Conservation (phyloP, 805 yeast genomes). For the Starmerella apicola region DNA sequence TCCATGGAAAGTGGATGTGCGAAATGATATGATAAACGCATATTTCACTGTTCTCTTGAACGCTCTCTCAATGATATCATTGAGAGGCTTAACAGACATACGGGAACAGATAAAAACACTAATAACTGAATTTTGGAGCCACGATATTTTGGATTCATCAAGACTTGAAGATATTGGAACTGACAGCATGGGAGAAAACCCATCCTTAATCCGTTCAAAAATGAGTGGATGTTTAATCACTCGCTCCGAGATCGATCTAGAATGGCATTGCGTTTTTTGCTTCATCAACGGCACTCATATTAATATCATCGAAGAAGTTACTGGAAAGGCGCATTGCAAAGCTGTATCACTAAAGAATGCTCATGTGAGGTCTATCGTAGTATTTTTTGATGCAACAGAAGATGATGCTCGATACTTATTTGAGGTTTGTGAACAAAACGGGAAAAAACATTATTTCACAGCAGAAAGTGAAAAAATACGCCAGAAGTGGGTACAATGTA, state of each 20-base stretch:
- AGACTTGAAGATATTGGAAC: not conserved
- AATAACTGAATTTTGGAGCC: conserved; percentile 6
- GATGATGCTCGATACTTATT: conserved; percentile 13
- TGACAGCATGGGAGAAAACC: too few species aligned
- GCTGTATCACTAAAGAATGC: conserved; percentile 4
- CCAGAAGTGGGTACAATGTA: conserved; percentile 7
- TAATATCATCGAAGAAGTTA: conserved; percentile 1
- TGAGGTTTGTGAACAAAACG: not conserved
- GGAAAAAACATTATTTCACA: conserved; percentile 1
- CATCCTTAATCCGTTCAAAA: too few species aligned
- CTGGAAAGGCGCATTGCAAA: not conserved
- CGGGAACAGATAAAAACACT: conserved; percentile 2
- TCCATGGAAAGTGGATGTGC: conserved; percentile 52
- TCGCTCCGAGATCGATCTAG: not conserved
- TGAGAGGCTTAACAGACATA: not conserved
- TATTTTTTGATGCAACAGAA: conserved; percentile 4
- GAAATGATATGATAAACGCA: conserved; percentile 43
- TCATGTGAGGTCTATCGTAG: not conserved
- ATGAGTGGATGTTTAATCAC: conserved; percentile 8
- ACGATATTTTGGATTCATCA: conserved; percentile 5
- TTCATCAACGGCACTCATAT: conserved; percentile 7
- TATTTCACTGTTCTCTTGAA: conserved; percentile 28
- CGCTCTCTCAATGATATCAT: not conserved
- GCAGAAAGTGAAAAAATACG: conserved; percentile 10
- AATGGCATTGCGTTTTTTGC: conserved; percentile 6